Evolutionary conservation across 306 rosid species (phyloP), one percentile per base, ranked within the genome.

Genomic region (Castanea sativa): DNA sequence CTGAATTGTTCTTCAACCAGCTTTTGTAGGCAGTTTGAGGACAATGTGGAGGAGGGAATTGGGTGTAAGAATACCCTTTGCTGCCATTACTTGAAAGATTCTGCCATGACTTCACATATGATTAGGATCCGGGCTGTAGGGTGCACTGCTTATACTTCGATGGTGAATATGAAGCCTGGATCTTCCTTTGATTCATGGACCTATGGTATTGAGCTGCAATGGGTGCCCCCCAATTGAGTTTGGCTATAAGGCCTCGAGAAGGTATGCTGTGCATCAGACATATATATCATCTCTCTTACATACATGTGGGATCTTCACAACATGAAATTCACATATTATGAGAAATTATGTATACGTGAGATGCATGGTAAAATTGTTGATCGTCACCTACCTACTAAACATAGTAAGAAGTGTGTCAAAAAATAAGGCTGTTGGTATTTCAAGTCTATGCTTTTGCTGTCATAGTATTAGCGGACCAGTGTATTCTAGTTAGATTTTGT

Each of bases 131-230:
- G 90, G 81, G 10, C 58, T 73, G 97, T 94, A 52, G 93, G 93
- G 16, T 94, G 98, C 78, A 87, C 94, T 75, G 97, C 97, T 78
- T 94, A 91, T 51, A 91, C 97, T 67, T 86, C 81, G 5, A 83
- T 92, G 78, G 97, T 94, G 16, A 80, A 86, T 85, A 83, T 85
- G 30, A 82, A 76, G 43, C 78, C 86, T 55, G 80, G 71, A 49
- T 90, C 85, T 43, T 75, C 94, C 60, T 33, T 88, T 78, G 79
- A 86, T 23, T 75, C 88, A 25, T 92, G 98, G 98, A 88, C 73
- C 59, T 94, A 88, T 86, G 98, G 97, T 79, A 79, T 94, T 86
- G 97, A 92, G 89, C 69, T 94, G 19, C 98, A 94, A 63, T 91
- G 97, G 97, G 3, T 83, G 58, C 84, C 93, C 52, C 88, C 93